A percentile compares a stretch with the other conserved stretches of the same genome.
Evolutionary conservation across 1,284 basidiomycete species (phyloP).

Genomic region (Jaminaea rosea): DNA sequence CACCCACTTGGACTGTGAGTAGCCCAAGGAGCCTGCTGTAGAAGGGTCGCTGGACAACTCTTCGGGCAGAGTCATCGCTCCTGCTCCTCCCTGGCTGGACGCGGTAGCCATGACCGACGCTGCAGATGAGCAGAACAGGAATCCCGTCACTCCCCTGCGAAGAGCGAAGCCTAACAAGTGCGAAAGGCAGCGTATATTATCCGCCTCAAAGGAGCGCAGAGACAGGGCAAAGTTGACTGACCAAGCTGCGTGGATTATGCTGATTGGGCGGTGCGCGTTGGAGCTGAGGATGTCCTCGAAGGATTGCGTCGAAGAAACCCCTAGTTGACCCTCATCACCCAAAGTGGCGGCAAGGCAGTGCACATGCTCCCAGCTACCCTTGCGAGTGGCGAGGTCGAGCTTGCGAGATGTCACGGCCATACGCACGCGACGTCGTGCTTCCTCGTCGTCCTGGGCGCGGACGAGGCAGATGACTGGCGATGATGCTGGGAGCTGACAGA

Average conservation of each 20-base stretch:
- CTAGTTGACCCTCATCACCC: background rate
- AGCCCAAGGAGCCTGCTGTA: conserved; percentile 53
- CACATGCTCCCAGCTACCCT: conserved; percentile 3
- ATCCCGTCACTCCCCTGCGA: conserved; percentile 46
- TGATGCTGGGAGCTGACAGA: conserved; percentile 51
- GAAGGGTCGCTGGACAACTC: conserved; percentile 48
- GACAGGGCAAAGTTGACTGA: conserved; percentile 31
- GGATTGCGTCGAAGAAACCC: background rate
- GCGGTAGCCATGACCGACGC: conserved; percentile 43
- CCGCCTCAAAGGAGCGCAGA: conserved; percentile 19
- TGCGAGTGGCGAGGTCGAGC: conserved; percentile 18
- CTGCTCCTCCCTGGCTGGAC: conserved; percentile 35
- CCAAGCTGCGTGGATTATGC: conserved; percentile 29
- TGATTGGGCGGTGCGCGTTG: background rate
- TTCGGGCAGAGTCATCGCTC: too few species aligned
- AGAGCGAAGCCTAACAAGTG: background rate
- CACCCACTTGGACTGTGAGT: conserved; percentile 58
- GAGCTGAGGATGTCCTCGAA: too few species aligned
- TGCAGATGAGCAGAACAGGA: conserved; percentile 57
- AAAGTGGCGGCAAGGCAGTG: conserved; percentile 19
- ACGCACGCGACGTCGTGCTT: conserved; percentile 48
- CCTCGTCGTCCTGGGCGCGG: conserved; percentile 50
- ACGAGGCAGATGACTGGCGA: conserved; percentile 53
- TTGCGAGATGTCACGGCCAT: conserved; percentile 41
- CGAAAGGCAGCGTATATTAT: conserved; percentile 11